A percentile compares a stretch with the other conserved stretches of the same genome.
phyloP scores from a whole-genome alignment of 106 monocot species.

The Dioscorea dumetorum region DNA sequence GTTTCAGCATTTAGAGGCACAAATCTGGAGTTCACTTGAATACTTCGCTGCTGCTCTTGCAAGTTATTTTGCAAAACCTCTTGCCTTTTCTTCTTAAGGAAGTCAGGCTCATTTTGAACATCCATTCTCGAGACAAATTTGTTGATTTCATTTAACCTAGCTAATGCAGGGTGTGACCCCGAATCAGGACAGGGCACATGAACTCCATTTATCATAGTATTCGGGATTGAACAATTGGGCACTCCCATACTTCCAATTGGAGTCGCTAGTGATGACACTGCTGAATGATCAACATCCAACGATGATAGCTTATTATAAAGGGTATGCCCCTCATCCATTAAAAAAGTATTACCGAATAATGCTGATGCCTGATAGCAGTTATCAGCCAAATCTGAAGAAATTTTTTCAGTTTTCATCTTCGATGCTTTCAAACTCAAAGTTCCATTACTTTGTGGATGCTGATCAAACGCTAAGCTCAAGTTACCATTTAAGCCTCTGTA shows the following conservation, averaged over 20 bases:
- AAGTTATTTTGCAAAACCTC: neutral
- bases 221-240: neutral
- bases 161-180: neutral
- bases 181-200: neutral
- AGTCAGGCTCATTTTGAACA: neutral
- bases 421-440: neutral
- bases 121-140: neutral
- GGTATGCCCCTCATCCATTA: too few relatives aligned
- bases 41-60: neutral
- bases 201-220: neutral
- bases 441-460: neutral
- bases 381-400: too few relatives aligned
- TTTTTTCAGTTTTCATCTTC: too few relatives aligned
- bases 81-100: neutral
- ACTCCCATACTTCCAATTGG: neutral
- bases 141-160: neutral
- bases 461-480: neutral
- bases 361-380: too few relatives aligned
- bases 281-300: too few relatives aligned
- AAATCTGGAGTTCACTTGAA: neutral
- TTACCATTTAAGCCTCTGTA: neutral
- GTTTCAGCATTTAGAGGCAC: neutral
- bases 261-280: neutral
- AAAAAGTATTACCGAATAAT: too few relatives aligned
- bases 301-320: too few relatives aligned